Evolutionary conservation across 805 yeast species (phyloP), one percentile per base, ranked within the genome.

Genomic region (Wickerhamiella qilinensis): DNA sequence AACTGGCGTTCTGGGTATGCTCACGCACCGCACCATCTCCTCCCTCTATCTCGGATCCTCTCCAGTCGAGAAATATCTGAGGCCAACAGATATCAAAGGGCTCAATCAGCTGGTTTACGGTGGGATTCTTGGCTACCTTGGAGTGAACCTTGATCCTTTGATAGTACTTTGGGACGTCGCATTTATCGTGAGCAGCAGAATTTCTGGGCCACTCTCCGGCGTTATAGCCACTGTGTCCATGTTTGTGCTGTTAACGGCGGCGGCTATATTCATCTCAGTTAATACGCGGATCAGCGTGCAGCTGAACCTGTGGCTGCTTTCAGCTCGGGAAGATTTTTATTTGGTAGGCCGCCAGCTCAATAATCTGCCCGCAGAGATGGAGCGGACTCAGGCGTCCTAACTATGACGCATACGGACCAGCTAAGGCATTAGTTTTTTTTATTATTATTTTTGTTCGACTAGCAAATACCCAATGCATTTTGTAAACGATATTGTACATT

Each of bases 321-420:
- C 31, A 15, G 51, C 57, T n/a, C 42, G 57, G 15, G 62, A 58
- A 38, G 53, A 53, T 18, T 47, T 51, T 5, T 58, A 57, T 38
- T 39, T 53, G 25, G 48, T 57, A 18, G 61, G 62, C 14, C 47
- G 49, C 33, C 57, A 51, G 31, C 47, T 58, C 27, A 57, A 58
- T 35, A 58, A 58, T 38, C 43, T 49, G 38, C 47, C 40, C n/a
- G 15, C 35, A 22, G 24, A 22, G 27, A 8, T 22, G 25, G 24
- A 15, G n/a, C n/a, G n/a, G n/a, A n/a, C n/a, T n/a, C n/a, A n/a
- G n/a, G n/a, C n/a, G n/a, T n/a, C n/a, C n/a, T n/a, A n/a, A n/a
- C n/a, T n/a, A n/a, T n/a, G n/a, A n/a, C n/a, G n/a, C n/a, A n/a
- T n/a, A n/a, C n/a, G n/a, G n/a, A n/a, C n/a, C n/a, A n/a, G n/a